Evolutionary conservation across 805 yeast genomes (phyloP), one percentile per base, ranked within the genome.

Genomic region (Metschnikowia amazonensis): DNA sequence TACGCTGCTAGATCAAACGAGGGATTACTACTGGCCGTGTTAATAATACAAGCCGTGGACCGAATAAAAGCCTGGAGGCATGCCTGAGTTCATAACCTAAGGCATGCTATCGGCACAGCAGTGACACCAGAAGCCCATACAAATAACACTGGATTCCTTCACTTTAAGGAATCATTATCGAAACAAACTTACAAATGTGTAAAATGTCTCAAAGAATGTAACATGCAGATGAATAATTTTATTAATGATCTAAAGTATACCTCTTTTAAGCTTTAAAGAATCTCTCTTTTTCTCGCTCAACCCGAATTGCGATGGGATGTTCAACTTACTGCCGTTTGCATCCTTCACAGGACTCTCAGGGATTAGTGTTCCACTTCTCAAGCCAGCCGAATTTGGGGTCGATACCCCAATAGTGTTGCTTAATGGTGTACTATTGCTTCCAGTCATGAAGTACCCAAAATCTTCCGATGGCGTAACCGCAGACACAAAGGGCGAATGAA

Each of bases 281-380:
- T 72, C 76, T 48, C 76, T 59, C 59, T 72, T 72, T 60, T 70
- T 71, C 45, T 72, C 76, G 52, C 72, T 68, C 46, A 70, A 58
- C 33, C 66, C 65, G 40, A 62, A 60, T 47, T 66, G 69, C 11
- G 58, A 47, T 10, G 69, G 68, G 43, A 67, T 54, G 47, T 59
- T 59, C 25, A 63, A 54, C 40, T 52, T 48, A 44, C 52, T 54
- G 46, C 56, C 57, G 17, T 37, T 49, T 18, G 46, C 47, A 21
- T 52, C 57, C 33, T 42, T 49, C 6, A 24, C 41, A 17, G 44
- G 50, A 32, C 49, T 45, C 23, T 53, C 57, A 14, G 53, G 46
- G 6, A 46, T 39, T 5, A 42, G 41, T 13, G 48, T 39, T 13
- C 49, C 50, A 17, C 24, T 42, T 35, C 50, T 47, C 42, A 53